phyloP scores from a whole-genome alignment of 2,329 filamentous ascomycete genomes.

The Alternaria longipes region DNA sequence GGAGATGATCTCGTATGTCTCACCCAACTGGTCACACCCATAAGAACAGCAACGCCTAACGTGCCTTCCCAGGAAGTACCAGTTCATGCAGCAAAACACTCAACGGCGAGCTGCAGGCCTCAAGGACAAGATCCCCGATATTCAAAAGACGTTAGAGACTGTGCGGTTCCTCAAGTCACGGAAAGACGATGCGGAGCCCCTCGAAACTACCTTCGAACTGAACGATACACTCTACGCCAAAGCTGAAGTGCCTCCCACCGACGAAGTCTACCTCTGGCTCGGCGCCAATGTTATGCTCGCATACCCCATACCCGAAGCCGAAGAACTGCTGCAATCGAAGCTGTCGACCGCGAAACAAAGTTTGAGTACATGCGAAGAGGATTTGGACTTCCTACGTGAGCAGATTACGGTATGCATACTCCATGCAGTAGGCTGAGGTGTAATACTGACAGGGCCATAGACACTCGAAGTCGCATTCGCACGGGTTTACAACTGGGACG shows the following conservation, averaged over 20 bases:
- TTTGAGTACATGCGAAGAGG: conserved; percentile 90
- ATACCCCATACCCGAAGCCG: conserved; percentile 89
- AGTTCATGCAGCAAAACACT: conserved; percentile 98
- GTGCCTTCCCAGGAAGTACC: conserved; percentile 80
- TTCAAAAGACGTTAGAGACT: conserved; percentile 92
- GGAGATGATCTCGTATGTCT: conserved; percentile 85
- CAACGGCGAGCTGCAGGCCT: conserved; percentile 82
- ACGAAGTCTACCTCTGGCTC: conserved; percentile 98
- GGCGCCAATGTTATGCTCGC: conserved; percentile 98
- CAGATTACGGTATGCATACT: conserved; percentile 80
- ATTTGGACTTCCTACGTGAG: conserved; percentile 92
- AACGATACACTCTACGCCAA: conserved; percentile 96
- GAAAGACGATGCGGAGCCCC: conserved; percentile 73
- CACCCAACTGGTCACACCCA: not conserved
- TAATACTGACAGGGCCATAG: conserved; percentile 57
- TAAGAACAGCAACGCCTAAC: conserved; percentile 19
- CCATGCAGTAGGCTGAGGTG: too few species aligned
- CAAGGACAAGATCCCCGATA: conserved; percentile 95
- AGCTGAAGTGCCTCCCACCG: conserved; percentile 79
- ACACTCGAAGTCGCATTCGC: conserved; percentile 97
- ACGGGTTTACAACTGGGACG: conserved; percentile 99
- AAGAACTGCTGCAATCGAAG: conserved; percentile 79
- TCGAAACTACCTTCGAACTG: conserved; percentile 94
- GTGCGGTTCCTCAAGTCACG: conserved; percentile 83
- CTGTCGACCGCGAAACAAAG: conserved; percentile 80